phyloP scores from a whole-genome alignment of 164 flowering plant genomes.

The Tetrastigma voinierianum region DNA sequence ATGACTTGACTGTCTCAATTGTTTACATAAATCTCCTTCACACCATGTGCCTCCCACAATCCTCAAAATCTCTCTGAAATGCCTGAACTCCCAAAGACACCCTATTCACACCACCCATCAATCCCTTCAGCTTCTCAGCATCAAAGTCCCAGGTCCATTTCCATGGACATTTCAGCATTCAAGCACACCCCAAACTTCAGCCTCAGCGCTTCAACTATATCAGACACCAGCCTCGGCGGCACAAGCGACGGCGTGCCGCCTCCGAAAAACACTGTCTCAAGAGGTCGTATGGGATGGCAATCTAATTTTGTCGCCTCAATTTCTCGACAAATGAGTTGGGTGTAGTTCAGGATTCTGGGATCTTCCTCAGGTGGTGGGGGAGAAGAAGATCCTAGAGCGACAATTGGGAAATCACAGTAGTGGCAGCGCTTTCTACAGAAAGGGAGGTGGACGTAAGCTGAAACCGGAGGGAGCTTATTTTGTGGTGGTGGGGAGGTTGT shows the following conservation, averaged over 20 bases:
- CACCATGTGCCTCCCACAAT: slow-evolving; percentile 93
- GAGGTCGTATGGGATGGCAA: slow-evolving; percentile 42
- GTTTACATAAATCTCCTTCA: slow-evolving; percentile 73
- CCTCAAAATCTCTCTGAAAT: slow-evolving; percentile 75
- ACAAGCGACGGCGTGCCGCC: slow-evolving; percentile 98
- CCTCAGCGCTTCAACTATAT: slow-evolving; percentile 51
- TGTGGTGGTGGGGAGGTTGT: slow-evolving; percentile 2
- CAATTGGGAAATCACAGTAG: slow-evolving; percentile 94
- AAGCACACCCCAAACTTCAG: slow-evolving; percentile 57
- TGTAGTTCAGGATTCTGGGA: slow-evolving; percentile 70
- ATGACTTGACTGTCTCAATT: slow-evolving; percentile 57
- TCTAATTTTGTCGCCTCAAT: slow-evolving; percentile 47
- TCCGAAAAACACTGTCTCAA: slow-evolving; percentile 83
- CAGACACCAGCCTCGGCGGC: slow-evolving; percentile 66
- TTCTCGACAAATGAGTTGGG: slow-evolving; percentile 58
- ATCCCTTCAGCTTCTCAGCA: slow-evolving; percentile 45
- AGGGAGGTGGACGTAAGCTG: slow-evolving; percentile 95
- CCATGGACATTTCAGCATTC: slow-evolving; percentile 82
- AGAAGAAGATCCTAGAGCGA: slow-evolving; percentile 74
- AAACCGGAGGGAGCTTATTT: slow-evolving; percentile 54
- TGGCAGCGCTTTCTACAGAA: slow-evolving; percentile 95
- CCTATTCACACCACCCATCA: slow-evolving; percentile 83
- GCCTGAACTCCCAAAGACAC: slow-evolving; percentile 98
- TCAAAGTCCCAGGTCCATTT: slow-evolving; percentile 96
- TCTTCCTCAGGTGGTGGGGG: slow-evolving; percentile 43